Evolutionary conservation across 2,329 filamentous ascomycete genomes (phyloP).

Genomic region (Fusarium sp.): DNA sequence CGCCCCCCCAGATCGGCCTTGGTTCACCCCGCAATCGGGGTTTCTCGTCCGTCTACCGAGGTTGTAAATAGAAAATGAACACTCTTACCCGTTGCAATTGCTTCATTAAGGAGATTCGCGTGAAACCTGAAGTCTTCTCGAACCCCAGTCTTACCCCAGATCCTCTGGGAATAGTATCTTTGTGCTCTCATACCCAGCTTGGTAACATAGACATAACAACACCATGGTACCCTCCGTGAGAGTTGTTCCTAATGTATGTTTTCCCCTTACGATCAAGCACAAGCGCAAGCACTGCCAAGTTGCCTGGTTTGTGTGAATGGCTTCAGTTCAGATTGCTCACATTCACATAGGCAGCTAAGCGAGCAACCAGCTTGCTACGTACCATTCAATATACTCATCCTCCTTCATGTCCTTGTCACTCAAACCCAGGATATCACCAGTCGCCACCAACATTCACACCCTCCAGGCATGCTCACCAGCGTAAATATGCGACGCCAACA

Average conservation of each 20-base stretch:
- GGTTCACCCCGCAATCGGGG: constrained; percentile 35
- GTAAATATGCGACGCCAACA: constrained; percentile 78
- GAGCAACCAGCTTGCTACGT: constrained; percentile 78
- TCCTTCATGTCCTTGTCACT: constrained; percentile 90
- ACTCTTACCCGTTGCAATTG: constrained; percentile 22
- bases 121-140: background rate
- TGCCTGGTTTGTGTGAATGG: background rate
- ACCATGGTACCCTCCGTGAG: constrained; percentile 45
- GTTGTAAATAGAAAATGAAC: constrained; percentile 21
- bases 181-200: background rate
- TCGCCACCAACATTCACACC: constrained; percentile 65
- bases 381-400: constrained; percentile 93
- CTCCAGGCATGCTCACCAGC: constrained; percentile 49
- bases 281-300: background rate
- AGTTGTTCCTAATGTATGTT: constrained; percentile 48
- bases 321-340: background rate
- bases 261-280: background rate
- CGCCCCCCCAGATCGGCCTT: constrained; percentile 25
- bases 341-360: constrained; percentile 61
- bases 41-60: constrained; percentile 34
- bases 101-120: constrained; percentile 1
- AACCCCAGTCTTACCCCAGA: background rate
- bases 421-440: constrained; percentile 84
- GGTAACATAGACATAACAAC: constrained; percentile 7
- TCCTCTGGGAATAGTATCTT: background rate